Percentiles rank a stretch among this genome's conserved stretches.
Conservation (phyloP, 306 rosid genomes). For the Spatholobus suberectus region DNA sequence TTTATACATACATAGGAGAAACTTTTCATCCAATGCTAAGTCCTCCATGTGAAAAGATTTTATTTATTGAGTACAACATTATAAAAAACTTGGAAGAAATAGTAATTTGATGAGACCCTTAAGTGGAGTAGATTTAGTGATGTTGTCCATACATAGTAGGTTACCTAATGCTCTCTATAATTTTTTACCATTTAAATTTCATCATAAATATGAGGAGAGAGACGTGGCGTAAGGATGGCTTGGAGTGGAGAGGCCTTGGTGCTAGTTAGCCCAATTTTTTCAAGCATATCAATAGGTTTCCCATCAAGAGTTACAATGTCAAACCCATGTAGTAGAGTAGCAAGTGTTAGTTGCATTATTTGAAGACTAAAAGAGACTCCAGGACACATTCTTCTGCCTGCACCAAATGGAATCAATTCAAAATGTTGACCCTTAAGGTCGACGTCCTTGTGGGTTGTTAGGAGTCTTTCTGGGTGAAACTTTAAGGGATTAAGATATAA, state of each 20-base stretch:
- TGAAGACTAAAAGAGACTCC: slow-evolving; percentile 29
- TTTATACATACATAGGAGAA: no score
- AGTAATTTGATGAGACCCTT: no score
- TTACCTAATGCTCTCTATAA: background rate
- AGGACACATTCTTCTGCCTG: slow-evolving; percentile 41
- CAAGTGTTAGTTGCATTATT: slow-evolving; percentile 27
- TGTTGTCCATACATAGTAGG: no score
- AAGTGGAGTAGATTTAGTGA: no score
- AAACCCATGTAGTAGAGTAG: slow-evolving; percentile 40
- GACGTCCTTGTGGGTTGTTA: slow-evolving; percentile 22
- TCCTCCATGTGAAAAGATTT: background rate
- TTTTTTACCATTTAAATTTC: background rate
- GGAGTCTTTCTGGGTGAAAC: slow-evolving; percentile 43
- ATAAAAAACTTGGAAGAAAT: no score
- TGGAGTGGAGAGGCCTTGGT: slow-evolving; percentile 34
- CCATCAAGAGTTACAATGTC: slow-evolving; percentile 21
- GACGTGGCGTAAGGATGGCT: slow-evolving; percentile 38
- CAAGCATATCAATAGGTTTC: slow-evolving; percentile 28
- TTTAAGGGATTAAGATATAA: background rate
- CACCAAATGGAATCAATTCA: slow-evolving; percentile 37
- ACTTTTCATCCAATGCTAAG: background rate
- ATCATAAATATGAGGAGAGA: background rate
- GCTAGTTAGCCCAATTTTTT: slow-evolving; percentile 25
- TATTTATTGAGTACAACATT: no score
- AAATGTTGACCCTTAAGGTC: slow-evolving; percentile 33